Conservation (phyloP, 352 stramenopile species). For the Globisporangium parvum region DNA sequence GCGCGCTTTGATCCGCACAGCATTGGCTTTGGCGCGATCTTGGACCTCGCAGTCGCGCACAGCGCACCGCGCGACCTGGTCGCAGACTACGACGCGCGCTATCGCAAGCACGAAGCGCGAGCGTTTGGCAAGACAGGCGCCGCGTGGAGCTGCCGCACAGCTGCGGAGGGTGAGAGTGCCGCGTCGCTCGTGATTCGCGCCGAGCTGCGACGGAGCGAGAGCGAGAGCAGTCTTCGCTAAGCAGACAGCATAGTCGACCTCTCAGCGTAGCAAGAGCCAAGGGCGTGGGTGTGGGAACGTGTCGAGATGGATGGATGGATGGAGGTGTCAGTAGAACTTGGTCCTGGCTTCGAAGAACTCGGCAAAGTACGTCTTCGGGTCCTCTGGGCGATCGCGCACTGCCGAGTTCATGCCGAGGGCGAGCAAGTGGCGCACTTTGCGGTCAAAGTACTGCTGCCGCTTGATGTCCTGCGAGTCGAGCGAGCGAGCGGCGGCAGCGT, state of each 20-base stretch:
- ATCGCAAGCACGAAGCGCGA: constrained; percentile 38
- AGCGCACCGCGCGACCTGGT: constrained; percentile 42
- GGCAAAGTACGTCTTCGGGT: constrained; percentile 44
- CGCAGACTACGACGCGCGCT: constrained; percentile 33
- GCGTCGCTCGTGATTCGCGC: constrained; percentile 41
- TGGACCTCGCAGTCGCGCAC: constrained; percentile 50
- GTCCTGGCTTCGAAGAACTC: constrained; percentile 66
- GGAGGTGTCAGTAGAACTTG: constrained; percentile 41
- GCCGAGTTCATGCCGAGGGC: constrained; percentile 53
- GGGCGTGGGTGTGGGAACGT: no score
- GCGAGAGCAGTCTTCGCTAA: no score
- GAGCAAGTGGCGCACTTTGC: constrained; percentile 70
- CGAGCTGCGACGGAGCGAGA: constrained; percentile 1
- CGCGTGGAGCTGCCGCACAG: constrained; percentile 42
- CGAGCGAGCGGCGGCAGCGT: not conserved
- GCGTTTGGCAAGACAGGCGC: constrained; percentile 19
- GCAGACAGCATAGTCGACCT: no score
- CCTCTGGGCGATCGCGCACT: constrained; percentile 51
- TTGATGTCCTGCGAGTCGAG: constrained; percentile 39
- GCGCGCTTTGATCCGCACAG: constrained; percentile 19
- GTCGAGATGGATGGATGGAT: no score
- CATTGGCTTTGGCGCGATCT: constrained; percentile 66
- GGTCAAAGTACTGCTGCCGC: constrained; percentile 67
- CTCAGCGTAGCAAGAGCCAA: no score
- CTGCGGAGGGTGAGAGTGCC: constrained; percentile 19